Evolutionary conservation across 1,284 basidiomycete genomes (phyloP).

Genomic region (Ustanciosporium gigantosporum): DNA sequence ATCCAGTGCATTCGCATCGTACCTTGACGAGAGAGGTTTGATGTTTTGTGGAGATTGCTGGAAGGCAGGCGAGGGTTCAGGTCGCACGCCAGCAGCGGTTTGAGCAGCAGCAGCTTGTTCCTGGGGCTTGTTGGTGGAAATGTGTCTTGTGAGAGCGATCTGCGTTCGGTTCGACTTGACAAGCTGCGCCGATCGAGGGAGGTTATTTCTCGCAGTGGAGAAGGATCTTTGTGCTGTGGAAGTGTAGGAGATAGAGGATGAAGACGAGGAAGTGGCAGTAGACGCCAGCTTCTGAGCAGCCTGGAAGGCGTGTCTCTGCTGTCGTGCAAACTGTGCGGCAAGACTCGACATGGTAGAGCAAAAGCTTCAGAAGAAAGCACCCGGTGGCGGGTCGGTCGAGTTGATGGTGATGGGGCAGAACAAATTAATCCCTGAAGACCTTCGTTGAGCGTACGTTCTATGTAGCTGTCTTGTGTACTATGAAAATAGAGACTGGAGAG

Average conservation of each 20-base stretch:
- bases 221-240: slow-evolving; percentile 29
- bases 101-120: slow-evolving; percentile 41
- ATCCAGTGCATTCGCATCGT: slow-evolving; percentile 58
- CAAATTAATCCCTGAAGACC: too few relatives aligned
- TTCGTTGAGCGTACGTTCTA: too few relatives aligned
- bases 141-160: slow-evolving; percentile 38
- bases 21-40: slow-evolving; percentile 17
- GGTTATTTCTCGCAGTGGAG: slow-evolving; percentile 35
- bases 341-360: slow-evolving; percentile 31
- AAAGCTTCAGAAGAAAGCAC: neutral
- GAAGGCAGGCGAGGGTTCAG: slow-evolving; percentile 55
- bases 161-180: slow-evolving; percentile 27
- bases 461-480: too few relatives aligned
- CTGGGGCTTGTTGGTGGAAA: slow-evolving; percentile 41
- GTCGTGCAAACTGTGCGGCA: slow-evolving; percentile 40
- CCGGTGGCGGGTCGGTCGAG: too few relatives aligned
- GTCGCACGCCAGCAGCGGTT: slow-evolving; percentile 31
- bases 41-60: slow-evolving; percentile 45
- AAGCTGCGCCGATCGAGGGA: slow-evolving; percentile 21
- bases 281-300: slow-evolving; percentile 26
- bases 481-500: too few relatives aligned
- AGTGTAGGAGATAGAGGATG: slow-evolving; percentile 13
- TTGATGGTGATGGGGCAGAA: too few relatives aligned
- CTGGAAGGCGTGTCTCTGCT: slow-evolving; percentile 36
- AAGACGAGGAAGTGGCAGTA: too few relatives aligned